Base-by-base conservation (phyloP, 2,329 filamentous ascomycete genomes). In the Thelonectria olida region DNA sequence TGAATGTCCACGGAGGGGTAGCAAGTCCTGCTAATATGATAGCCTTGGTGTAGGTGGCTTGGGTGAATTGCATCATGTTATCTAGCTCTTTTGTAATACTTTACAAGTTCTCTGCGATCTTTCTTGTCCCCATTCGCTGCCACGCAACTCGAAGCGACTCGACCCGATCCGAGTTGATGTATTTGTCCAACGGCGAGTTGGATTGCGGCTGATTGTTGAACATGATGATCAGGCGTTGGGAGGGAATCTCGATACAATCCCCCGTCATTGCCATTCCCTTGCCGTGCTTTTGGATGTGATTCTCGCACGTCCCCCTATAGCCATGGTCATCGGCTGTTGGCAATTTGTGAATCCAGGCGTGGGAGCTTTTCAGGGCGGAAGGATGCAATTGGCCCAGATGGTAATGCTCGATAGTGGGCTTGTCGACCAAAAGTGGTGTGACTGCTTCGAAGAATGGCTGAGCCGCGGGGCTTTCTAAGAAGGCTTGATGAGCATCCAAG, bases 1-100 rank as follows among this genome's bases (percentile, higher is more conserved):
- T 61, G 25, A 56, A 55, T 47, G 45, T 61, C 5, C 28, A 55
- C 22, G 58, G 58, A 17, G 58, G 51, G 3, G 58, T 61, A 6
- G 58, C 58, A 9, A 55, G 51, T 13, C 58, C 58, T 19, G 51
- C 58, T 13, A 61, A 61, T 23, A 61, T 61, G 20, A 60, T 60
- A n/a, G 57, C 50, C 13, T 50, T 60, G 31, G 54, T 58, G 8
- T 58, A 28, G 17, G 13, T 36, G 13, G n/a, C 19, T 7, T 27
- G 8, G 12, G 13, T 8, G 19, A 39, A 10, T 34, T 22, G 23
- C 13, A 31, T 22, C 17, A 4, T 36, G 20, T 27, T 45, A 9
- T n/a, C n/a, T 36, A 17, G 31, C 10, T 53, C 9, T 27, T n/a
- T n/a, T n/a, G n/a, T 5, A 25, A 19, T 23, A 19, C 17, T 10